Percentiles rank a stretch among this genome's conserved stretches.
These are phyloP conservation scores for Pelargonium australe DNA, from an alignment of 441 rosid species.

Conservation along the genomic window DNA sequence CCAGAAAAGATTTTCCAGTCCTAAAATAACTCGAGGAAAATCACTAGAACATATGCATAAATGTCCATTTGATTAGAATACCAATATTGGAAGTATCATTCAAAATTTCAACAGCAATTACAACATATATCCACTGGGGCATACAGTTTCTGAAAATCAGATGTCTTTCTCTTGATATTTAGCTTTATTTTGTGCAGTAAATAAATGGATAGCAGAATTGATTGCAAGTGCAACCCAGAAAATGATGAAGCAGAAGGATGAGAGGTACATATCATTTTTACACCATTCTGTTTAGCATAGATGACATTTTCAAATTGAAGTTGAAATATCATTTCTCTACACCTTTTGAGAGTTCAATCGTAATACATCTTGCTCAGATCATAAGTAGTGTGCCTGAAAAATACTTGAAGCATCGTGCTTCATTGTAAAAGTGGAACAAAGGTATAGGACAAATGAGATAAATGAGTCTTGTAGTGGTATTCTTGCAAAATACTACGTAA, in stretches of 20 bases:
- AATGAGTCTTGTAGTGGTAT: background rate
- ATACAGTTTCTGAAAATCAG: background rate
- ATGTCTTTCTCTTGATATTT: constrained; percentile 15
- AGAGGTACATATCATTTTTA: constrained; percentile 45
- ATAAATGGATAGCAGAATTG: constrained; percentile 82
- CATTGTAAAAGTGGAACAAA: constrained; percentile 1
- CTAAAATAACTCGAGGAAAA: constrained; percentile 4
- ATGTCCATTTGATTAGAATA: constrained; percentile 3
- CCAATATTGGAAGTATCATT: constrained; percentile 2
- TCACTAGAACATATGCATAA: background rate
- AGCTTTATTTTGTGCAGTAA: constrained; percentile 42
- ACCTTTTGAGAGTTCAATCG: background rate
- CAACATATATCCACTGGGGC: constrained; percentile 1
- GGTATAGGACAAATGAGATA: background rate
- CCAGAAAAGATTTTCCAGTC: background rate
- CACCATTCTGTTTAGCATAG: background rate
- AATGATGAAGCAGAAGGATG: constrained; percentile 98
- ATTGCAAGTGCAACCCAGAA: constrained; percentile 88
- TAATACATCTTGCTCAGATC: background rate
- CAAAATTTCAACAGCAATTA: background rate
- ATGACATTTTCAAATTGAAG: background rate
- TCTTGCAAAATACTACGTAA: background rate
- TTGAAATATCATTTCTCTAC: constrained; percentile 7
- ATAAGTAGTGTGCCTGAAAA: background rate
- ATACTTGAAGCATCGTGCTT: background rate